A percentile compares a stretch with the other conserved stretches of the same genome.
These are phyloP conservation scores for Echinosophora koreensis DNA, from an alignment of 306 rosid species.

Conservation along the genomic window DNA sequence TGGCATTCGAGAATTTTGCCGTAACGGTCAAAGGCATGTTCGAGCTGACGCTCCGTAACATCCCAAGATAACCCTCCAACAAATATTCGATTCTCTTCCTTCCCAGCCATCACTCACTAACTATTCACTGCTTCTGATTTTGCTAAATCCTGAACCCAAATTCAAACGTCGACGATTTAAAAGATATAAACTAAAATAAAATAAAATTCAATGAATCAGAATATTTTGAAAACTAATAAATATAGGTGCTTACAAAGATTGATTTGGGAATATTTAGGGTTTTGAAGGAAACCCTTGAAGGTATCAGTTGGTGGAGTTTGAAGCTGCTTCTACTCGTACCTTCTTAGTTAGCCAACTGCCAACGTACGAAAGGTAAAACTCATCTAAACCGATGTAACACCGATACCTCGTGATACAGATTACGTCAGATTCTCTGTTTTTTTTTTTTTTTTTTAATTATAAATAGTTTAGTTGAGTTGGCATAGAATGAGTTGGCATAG, in stretches of 20 bases:
- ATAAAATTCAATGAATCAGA: not conserved
- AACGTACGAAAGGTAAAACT: no score
- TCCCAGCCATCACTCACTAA: slow-evolving; percentile 69
- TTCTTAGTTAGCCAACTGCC: not conserved
- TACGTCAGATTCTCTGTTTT: no score
- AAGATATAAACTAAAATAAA: not conserved
- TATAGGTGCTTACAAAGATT: slow-evolving; percentile 21
- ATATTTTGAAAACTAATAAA: not conserved
- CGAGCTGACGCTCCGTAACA: slow-evolving; percentile 90
- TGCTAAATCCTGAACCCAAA: slow-evolving; percentile 24
- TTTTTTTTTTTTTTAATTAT: no score
- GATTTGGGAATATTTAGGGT: slow-evolving; percentile 9
- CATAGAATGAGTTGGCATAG: no score
- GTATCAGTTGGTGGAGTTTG: not conserved
- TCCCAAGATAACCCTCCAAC: slow-evolving; percentile 95
- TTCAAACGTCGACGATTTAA: slow-evolving; percentile 12
- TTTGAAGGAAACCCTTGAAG: slow-evolving; percentile 18
- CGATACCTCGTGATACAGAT: no score
- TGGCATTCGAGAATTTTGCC: slow-evolving; percentile 86
- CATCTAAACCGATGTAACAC: no score
- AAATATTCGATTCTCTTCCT: slow-evolving; percentile 86
- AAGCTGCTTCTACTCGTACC: not conserved
- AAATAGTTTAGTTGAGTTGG: no score
- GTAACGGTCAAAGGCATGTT: slow-evolving; percentile 77
- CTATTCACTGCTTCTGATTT: no score